Base-by-base conservation (phyloP, 805 yeast genomes). In the Suhomyces tanzawaensis region DNA sequence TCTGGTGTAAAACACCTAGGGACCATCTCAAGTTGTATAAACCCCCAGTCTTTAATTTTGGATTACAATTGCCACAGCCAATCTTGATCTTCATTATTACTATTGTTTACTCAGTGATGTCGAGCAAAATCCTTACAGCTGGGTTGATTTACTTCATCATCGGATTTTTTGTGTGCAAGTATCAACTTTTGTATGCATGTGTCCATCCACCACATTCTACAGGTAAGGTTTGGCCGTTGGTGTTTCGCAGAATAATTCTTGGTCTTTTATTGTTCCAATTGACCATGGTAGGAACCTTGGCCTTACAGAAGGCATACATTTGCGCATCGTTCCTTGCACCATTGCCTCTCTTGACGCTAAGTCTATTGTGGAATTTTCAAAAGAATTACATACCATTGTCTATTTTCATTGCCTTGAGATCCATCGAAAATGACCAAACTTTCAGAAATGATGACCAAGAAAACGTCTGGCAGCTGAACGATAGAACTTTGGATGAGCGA, bases 191-290 rank as follows among this genome's bases (percentile, higher is more conserved):
- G 47, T 91, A 87, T 58, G 84, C 96, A 0, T 83, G 93, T 67
- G 89, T 88, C 22, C 98, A 93, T 59, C 90, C 95, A 7, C 96
- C 95, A 26, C 98, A 93, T 62, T 89, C 96, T 0, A 93, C 96
- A 0, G 99, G 98, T 1, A 85, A 85, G 55, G 95, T 91, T 1
- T 91, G 97, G 98, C 95, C 96, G 0, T 68, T 89, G 34, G 81
- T 91, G 2, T 84, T 85, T 53, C 72, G 95, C 50, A 72, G 99
- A 48, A 79, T 90, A 1, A 78, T 85, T 39, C 56, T 88, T 41
- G 98, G 98, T 0, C 62, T 91, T 18, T 61, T 85, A 23, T 69
- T 91, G 12, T 89, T 91, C 59, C 99, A 93, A 55, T 63, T 91
- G 42, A 88, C 96, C 9, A 89, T 90, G 86, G 88, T 91, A 0